These are phyloP conservation scores for Phoma sp. DNA, from an alignment of 2,329 filamentous ascomycete genomes.

Conservation along the genomic window DNA sequence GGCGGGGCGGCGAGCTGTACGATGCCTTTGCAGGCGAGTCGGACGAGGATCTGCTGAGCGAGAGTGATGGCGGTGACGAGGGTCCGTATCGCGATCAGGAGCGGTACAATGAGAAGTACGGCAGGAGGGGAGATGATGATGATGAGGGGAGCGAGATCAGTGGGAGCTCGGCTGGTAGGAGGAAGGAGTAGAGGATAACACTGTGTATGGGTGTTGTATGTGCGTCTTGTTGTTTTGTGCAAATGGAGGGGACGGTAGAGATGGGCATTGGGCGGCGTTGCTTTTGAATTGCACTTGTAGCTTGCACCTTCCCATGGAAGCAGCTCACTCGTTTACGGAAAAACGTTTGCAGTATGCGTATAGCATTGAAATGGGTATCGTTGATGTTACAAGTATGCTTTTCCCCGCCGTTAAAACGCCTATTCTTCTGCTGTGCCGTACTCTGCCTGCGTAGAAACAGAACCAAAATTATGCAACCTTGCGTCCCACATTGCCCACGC, in stretches of 20 bases:
- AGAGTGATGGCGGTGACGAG: conserved; percentile 49
- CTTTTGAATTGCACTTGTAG: neutral
- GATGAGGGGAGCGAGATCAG: conserved; percentile 6
- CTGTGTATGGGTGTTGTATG: too few relatives aligned
- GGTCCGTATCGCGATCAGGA: conserved; percentile 46
- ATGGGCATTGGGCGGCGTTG: conserved; percentile 27
- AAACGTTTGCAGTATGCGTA: neutral
- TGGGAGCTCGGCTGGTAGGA: conserved; percentile 32
- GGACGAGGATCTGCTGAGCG: conserved; percentile 69
- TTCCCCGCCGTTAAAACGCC: conserved; percentile 11
- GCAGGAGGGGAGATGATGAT: conserved; percentile 21
- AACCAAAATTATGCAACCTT: conserved; percentile 70
- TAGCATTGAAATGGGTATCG: conserved; percentile 19
- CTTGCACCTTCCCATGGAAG: too few relatives aligned
- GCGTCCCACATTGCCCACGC: conserved; percentile 92
- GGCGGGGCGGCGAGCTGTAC: conserved; percentile 86
- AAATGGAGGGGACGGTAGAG: neutral
- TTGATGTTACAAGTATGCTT: conserved; percentile 11
- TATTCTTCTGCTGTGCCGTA: neutral
- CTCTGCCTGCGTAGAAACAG: too few relatives aligned
- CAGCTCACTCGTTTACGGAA: neutral
- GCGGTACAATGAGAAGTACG: conserved; percentile 43
- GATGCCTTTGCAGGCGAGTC: conserved; percentile 96
- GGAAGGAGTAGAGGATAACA: conserved; percentile 28
- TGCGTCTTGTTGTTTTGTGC: too few relatives aligned